A percentile compares a stretch with the other conserved stretches of the same genome.
phyloP scores from a whole-genome alignment of 768 basidiomycete genomes.

The Boletellus ananas region DNA sequence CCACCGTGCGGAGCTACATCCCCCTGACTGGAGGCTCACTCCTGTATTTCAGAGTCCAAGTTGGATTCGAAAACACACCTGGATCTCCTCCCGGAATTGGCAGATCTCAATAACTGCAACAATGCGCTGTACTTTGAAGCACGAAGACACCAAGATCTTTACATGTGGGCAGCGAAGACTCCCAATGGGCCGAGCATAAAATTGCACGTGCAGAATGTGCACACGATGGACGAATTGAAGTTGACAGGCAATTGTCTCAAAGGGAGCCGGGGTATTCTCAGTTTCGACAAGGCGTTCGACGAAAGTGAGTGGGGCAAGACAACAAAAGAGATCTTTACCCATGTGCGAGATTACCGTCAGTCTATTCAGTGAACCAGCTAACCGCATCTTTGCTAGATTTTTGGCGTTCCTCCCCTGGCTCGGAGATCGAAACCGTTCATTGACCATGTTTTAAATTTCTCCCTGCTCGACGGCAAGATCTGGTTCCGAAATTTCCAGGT shows the following conservation, averaged over 20 bases:
- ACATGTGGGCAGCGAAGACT: slow-evolving; percentile 94
- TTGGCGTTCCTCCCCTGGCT: slow-evolving; percentile 89
- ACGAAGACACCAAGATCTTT: slow-evolving; percentile 90
- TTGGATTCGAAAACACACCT: slow-evolving; percentile 96
- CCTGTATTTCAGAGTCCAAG: slow-evolving; percentile 71
- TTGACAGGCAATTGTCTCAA: slow-evolving; percentile 99
- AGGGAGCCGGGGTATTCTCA: slow-evolving; percentile 87
- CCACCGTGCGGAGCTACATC: slow-evolving; percentile 16
- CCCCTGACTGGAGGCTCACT: neutral
- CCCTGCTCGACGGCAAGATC: slow-evolving; percentile 90
- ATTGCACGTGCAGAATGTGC: slow-evolving; percentile 96
- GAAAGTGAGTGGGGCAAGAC: slow-evolving; percentile 81
- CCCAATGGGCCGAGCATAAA: slow-evolving; percentile 98
- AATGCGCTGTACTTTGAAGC: slow-evolving; percentile 98
- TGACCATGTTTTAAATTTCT: slow-evolving; percentile 96
- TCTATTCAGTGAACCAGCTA: neutral
- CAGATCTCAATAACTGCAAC: slow-evolving; percentile 97
- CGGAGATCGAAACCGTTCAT: slow-evolving; percentile 94
- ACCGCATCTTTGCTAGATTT: slow-evolving; percentile 57
- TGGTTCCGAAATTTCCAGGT: slow-evolving; percentile 99
- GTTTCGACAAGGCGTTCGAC: slow-evolving; percentile 90
- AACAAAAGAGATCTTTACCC: slow-evolving; percentile 91
- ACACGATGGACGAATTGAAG: slow-evolving; percentile 99
- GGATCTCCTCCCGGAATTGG: slow-evolving; percentile 88
- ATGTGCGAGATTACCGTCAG: slow-evolving; percentile 49